Percentiles rank a stretch among this genome's conserved stretches.
phyloP scores from a whole-genome alignment of 2,329 filamentous ascomycete species.

The Xylaria sp. region DNA sequence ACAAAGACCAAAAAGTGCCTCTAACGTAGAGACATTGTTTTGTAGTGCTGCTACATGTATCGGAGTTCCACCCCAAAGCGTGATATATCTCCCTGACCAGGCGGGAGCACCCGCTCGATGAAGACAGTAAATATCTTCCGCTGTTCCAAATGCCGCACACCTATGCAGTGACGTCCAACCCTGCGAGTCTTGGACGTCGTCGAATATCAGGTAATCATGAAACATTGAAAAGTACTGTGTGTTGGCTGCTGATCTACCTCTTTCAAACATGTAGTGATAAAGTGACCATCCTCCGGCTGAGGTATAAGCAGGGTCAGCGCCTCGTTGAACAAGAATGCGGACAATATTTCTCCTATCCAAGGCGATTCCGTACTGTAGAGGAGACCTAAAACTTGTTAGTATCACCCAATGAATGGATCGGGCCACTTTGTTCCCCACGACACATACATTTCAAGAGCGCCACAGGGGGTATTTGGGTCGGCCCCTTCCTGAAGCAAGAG shows the following conservation, averaged over 20 bases:
- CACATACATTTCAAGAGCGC: neutral
- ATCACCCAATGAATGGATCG: neutral
- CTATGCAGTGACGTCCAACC: constrained; percentile 17
- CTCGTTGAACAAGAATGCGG: constrained; percentile 9
- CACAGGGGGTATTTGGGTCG: constrained; percentile 10
- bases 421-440: neutral
- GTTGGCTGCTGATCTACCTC: neutral
- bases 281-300: constrained; percentile 8
- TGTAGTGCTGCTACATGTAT: neutral
- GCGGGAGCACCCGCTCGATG: neutral
- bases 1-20: neutral
- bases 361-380: constrained; percentile 5
- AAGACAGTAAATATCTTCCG: neutral
- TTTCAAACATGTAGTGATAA: constrained; percentile 12
- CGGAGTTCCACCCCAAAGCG: neutral
- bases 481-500: constrained; percentile 5
- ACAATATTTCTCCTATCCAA: constrained; percentile 6
- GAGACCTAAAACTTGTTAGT: constrained; percentile 7
- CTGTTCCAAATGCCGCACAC: constrained; percentile 10
- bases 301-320: constrained; percentile 10
- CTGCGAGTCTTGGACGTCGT: constrained; percentile 5
- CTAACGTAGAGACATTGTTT: constrained; percentile 3
- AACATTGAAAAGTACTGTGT: constrained; percentile 4
- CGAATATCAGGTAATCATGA: neutral
- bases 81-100: neutral